Evolutionary conservation across 2,329 filamentous ascomycete species (phyloP), one percentile per base, ranked within the genome.

Genomic region (Phialophora tarda): DNA sequence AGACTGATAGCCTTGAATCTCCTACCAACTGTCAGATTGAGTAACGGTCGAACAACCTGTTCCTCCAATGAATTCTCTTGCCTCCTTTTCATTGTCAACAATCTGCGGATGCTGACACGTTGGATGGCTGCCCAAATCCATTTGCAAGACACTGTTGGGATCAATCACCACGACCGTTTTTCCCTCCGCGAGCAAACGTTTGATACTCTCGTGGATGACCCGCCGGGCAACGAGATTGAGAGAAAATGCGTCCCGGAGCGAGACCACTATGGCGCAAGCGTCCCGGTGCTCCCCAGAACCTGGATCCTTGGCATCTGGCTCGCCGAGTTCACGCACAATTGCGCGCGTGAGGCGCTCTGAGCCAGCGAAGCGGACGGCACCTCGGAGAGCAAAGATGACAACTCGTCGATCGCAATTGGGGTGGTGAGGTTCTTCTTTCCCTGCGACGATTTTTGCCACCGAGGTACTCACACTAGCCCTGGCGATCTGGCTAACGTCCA

Each of bases 381-480:
- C 64, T 34, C 64, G 64, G 32, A 66, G 64, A 28, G 64, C 64
- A 44, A 66, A 66, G 59, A 66, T 63, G 59, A 66, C 64, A 3
- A 66, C 64, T 11, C 26, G 32, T 51, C 64, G 64, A 58, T 66
- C 64, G 59, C 64, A 66, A 41, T 66, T 66, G 34, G 59, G 64
- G 64, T 66, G 64, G 59, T 63, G 64, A 50, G 64, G 64, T 30
- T 66, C 64, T 58, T 62, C 30, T 58, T 66, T 62, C 0, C 64
- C 64, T 12, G 64, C 64, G 34, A 66, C 64, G 59, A 66, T 66
- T 41, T 63, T 62, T 17, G 64, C 64, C 59, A 66, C 64, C 58
- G 64, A 66, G 59, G 64, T 66, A 59, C 64, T 66, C 64, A 66
- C 64, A 30, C 64, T 66, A 23, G 64, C 64, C n/a, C 64, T 44